These are phyloP conservation scores for Cercospora sp. DNA, from an alignment of 2,329 filamentous ascomycete species.

Conservation along the genomic window DNA sequence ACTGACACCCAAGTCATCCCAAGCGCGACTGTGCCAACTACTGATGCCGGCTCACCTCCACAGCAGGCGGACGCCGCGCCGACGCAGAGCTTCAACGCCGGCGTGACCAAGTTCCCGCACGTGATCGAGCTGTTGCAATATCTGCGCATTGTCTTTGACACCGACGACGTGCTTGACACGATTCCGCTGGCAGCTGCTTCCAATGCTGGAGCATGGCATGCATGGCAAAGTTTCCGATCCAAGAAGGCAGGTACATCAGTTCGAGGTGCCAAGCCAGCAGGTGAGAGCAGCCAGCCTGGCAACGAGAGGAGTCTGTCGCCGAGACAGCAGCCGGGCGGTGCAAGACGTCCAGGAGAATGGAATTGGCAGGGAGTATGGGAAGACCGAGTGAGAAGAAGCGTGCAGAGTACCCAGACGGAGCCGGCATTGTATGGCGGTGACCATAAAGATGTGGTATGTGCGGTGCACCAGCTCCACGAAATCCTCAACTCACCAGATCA, in stretches of 20 bases:
- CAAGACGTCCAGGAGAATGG: slow-evolving; percentile 76
- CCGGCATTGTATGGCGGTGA: slow-evolving; percentile 71
- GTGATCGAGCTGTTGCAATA: slow-evolving; percentile 69
- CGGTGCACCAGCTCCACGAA: not conserved
- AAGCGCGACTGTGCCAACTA: slow-evolving; percentile 7
- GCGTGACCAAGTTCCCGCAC: slow-evolving; percentile 27
- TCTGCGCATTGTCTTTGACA: slow-evolving; percentile 77
- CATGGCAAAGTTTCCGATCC: slow-evolving; percentile 74
- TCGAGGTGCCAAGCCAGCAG: slow-evolving; percentile 17
- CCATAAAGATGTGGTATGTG: slow-evolving; percentile 70
- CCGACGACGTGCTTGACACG: slow-evolving; percentile 73
- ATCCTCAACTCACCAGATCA: not conserved
- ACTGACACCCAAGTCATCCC: slow-evolving; percentile 5
- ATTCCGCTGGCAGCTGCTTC: slow-evolving; percentile 80
- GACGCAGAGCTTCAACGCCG: not conserved
- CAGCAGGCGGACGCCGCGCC: slow-evolving; percentile 1
- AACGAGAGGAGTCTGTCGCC: slow-evolving; percentile 31
- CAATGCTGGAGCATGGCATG: slow-evolving; percentile 90
- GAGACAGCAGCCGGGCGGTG: slow-evolving; percentile 45
- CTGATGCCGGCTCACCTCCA: slow-evolving; percentile 13
- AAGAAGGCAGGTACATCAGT: slow-evolving; percentile 34
- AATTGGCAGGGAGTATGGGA: slow-evolving; percentile 99
- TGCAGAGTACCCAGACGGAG: slow-evolving; percentile 76
- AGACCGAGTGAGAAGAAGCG: slow-evolving; percentile 76
- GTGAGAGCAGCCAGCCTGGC: slow-evolving; percentile 17